phyloP scores from a whole-genome alignment of 257 asterid genomes.

The Pogostemon cablin region DNA sequence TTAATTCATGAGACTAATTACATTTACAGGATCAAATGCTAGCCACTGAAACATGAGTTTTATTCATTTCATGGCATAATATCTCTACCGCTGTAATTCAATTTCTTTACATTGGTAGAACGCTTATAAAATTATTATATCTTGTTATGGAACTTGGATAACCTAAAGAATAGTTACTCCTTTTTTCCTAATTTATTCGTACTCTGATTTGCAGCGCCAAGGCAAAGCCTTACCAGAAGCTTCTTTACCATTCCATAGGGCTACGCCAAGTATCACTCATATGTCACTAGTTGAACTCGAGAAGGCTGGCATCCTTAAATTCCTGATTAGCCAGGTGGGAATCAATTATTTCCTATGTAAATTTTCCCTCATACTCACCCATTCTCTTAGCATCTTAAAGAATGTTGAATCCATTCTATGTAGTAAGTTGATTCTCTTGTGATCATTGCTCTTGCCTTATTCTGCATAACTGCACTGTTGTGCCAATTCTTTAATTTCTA shows the following conservation, averaged over 20 bases:
- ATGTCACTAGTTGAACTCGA: constrained; percentile 94
- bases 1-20: constrained; percentile 2
- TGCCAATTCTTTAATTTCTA: constrained; percentile 1
- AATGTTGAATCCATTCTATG: neutral
- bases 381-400: neutral
- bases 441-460: constrained; percentile 16
- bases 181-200: constrained; percentile 22
- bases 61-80: neutral
- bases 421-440: constrained; percentile 1
- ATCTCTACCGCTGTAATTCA: neutral
- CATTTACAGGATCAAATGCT: neutral
- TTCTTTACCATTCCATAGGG: constrained; percentile 93
- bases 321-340: constrained; percentile 87
- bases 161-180: constrained; percentile 1
- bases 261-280: constrained; percentile 88
- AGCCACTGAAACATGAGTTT: constrained; percentile 9
- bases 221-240: constrained; percentile 97
- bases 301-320: constrained; percentile 84
- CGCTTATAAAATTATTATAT: constrained; percentile 5
- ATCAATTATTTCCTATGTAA: constrained; percentile 10
- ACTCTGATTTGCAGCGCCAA: constrained; percentile 61
- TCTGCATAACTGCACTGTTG: constrained; percentile 15
- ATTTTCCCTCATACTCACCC: neutral
- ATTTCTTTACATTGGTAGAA: constrained; percentile 17
- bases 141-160: constrained; percentile 16